phyloP scores from a whole-genome alignment of 2,329 filamentous ascomycete species.

The Pestalotiopsis sp. region DNA sequence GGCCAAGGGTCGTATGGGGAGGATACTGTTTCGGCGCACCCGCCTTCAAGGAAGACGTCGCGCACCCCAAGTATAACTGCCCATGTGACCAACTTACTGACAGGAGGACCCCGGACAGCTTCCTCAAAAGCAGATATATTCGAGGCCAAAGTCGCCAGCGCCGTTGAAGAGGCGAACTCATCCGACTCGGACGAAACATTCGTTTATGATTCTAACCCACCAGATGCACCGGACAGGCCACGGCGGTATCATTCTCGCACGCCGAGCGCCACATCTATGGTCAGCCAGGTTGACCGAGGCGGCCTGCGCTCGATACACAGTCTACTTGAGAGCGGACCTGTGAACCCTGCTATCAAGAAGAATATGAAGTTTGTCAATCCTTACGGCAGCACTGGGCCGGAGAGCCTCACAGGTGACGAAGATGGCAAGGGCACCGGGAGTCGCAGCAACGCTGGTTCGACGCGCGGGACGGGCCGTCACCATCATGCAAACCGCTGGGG shows the following conservation, averaged over 20 bases:
- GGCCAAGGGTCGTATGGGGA: slow-evolving; percentile 37
- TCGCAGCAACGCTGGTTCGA: slow-evolving; percentile 64
- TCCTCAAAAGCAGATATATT: slow-evolving; percentile 98
- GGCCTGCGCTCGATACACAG: slow-evolving; percentile 67
- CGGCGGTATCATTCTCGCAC: slow-evolving; percentile 89
- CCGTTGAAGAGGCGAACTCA: slow-evolving; percentile 93
- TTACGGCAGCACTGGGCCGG: slow-evolving; percentile 63
- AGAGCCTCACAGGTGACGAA: slow-evolving; percentile 63
- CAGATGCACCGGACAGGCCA: slow-evolving; percentile 64
- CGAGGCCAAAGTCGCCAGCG: slow-evolving; percentile 93
- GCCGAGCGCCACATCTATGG: slow-evolving; percentile 87
- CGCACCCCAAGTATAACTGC: slow-evolving; percentile 37
- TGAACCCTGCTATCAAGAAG: slow-evolving; percentile 70
- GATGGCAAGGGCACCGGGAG: slow-evolving; percentile 63
- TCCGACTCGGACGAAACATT: slow-evolving; percentile 98
- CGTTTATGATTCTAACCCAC: slow-evolving; percentile 97
- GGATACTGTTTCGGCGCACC: slow-evolving; percentile 26
- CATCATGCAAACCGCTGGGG: slow-evolving; percentile 76
- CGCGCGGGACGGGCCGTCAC: slow-evolving; percentile 70
- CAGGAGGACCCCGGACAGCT: slow-evolving; percentile 53
- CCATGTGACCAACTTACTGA: slow-evolving; percentile 48
- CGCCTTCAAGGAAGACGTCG: slow-evolving; percentile 19
- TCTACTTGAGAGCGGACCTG: slow-evolving; percentile 61
- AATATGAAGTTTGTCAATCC: slow-evolving; percentile 96
- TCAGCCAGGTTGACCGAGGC: slow-evolving; percentile 67